phyloP scores from a whole-genome alignment of 2,329 filamentous ascomycete genomes.

The Amauroascus verrucosus region DNA sequence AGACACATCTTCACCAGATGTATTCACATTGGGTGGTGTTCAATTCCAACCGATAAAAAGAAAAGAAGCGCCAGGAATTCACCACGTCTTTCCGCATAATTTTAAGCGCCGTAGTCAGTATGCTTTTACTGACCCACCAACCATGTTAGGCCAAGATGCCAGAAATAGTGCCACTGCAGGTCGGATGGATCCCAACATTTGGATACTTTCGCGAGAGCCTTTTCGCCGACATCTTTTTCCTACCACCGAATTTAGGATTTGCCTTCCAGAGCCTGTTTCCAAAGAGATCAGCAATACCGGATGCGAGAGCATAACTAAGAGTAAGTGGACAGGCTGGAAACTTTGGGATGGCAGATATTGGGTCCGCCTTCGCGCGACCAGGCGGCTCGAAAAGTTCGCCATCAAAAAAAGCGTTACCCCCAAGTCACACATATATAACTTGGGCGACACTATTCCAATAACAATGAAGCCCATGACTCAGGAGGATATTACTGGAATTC shows the following conservation, averaged over 20 bases:
- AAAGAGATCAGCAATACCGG: constrained; percentile 8
- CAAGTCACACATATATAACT: constrained; percentile 2
- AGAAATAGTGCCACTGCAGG: not conserved
- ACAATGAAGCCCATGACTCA: constrained; percentile 3
- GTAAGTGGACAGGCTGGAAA: constrained; percentile 31
- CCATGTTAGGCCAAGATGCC: not conserved
- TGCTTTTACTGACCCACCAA: not conserved
- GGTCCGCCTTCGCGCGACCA: constrained; percentile 38
- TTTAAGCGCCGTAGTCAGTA: constrained; percentile 3
- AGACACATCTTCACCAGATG: constrained; percentile 22
- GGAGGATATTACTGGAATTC: not conserved
- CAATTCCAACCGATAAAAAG: constrained; percentile 34
- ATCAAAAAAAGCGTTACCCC: not conserved
- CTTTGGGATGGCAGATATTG: constrained; percentile 50
- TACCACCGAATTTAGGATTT: constrained; percentile 18
- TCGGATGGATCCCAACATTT: constrained; percentile 24
- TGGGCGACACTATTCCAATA: constrained; percentile 6
- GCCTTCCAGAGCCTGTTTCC: constrained; percentile 15
- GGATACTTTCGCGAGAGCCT: constrained; percentile 32
- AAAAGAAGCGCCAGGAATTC: not conserved
- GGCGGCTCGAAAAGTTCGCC: not conserved
- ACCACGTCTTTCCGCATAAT: not conserved
- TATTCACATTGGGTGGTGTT: constrained; percentile 42
- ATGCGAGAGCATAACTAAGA: too few species aligned
- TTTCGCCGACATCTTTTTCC: constrained; percentile 23